Conservation (phyloP, 2,329 filamentous ascomycete genomes). For the Pyricularia sp. region DNA sequence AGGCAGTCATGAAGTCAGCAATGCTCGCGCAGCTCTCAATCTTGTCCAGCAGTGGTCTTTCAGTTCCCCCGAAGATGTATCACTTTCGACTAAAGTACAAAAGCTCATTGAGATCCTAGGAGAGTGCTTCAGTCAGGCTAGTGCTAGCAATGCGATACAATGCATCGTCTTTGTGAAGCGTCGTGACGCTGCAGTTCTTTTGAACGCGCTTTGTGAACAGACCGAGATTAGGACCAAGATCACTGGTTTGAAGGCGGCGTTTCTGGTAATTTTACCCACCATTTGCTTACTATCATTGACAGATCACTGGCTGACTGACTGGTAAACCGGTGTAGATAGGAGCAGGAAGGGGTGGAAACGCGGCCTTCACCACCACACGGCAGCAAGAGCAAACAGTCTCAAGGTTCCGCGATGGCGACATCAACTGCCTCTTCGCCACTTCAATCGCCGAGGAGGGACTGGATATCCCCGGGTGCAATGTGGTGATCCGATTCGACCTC, state of each 20-base stretch:
- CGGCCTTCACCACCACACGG: slow-evolving; percentile 21
- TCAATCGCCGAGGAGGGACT: slow-evolving; percentile 60
- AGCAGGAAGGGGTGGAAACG: slow-evolving; percentile 8
- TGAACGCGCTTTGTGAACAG: background rate
- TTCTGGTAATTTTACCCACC: background rate
- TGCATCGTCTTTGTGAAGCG: slow-evolving; percentile 6
- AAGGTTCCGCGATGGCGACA: slow-evolving; percentile 47
- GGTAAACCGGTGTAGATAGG: slow-evolving; percentile 15
- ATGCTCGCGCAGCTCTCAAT: slow-evolving; percentile 48
- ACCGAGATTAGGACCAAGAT: background rate
- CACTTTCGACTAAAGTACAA: slow-evolving; percentile 66
- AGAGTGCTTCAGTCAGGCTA: background rate
- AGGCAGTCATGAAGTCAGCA: slow-evolving; percentile 24
- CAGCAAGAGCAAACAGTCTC: slow-evolving; percentile 67
- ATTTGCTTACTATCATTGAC: background rate
- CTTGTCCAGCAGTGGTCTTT: slow-evolving; percentile 46
- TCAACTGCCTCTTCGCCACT: slow-evolving; percentile 59
- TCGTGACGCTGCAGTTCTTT: background rate
- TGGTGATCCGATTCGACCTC: slow-evolving; percentile 71
- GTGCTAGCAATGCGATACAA: background rate
- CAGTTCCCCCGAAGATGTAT: slow-evolving; percentile 17
- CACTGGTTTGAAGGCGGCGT: background rate
- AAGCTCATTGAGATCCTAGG: slow-evolving; percentile 32
- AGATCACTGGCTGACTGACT: background rate
- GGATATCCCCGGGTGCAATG: slow-evolving; percentile 58